Base-by-base conservation (phyloP, 2,329 filamentous ascomycete species). In the Microdochium nivale region DNA sequence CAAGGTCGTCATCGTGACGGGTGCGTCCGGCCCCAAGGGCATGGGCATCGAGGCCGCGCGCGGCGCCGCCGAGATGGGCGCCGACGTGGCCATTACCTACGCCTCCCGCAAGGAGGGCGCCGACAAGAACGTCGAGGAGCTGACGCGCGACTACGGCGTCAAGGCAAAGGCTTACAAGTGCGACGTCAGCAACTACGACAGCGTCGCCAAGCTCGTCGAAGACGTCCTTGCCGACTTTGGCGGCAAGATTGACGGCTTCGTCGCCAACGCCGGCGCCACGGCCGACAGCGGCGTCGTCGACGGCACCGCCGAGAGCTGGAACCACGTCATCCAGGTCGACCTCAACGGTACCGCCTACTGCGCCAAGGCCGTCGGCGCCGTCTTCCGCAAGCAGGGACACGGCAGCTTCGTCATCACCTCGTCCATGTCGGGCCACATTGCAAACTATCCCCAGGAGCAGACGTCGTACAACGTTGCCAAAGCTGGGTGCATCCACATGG, bases 41-140 rank as follows among this genome's bases (percentile, higher is more conserved):
- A 87, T 88, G 68, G 86, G 86, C 54, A 78, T 87, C 25, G 79
- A 83, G 54, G 82, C 87, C 9, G 85, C 84, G 16, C 76, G 84
- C n/a, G 84, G 80, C 33, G 78, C 82, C 49, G 85, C 85, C 48
- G 86, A 89, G 69, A 80, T 86, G 62, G 86, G 86, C 47, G 85
- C 84, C 55, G 77, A 87, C 59, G 71, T 88, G 37, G 84, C 82
- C 62, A 78, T 88, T 59, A 91, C 87, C 59, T 88, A 85, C 73
- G 80, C 83, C 51, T 84, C 84, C 55, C 81, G 80, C 62, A 86
- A 86, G 67, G 76, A 82, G 63, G 82, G 84, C 46, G 83, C 84
- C 27, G 71, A 81, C 40, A 80, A 84, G 64, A 84, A 86, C 61
- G 82, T 83, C 25, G 75, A 74, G 47, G 83, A 86, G 59, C 79